These are phyloP conservation scores for Lachancea lanzarotensis DNA, from an alignment of 805 yeast species.

Conservation along the genomic window DNA sequence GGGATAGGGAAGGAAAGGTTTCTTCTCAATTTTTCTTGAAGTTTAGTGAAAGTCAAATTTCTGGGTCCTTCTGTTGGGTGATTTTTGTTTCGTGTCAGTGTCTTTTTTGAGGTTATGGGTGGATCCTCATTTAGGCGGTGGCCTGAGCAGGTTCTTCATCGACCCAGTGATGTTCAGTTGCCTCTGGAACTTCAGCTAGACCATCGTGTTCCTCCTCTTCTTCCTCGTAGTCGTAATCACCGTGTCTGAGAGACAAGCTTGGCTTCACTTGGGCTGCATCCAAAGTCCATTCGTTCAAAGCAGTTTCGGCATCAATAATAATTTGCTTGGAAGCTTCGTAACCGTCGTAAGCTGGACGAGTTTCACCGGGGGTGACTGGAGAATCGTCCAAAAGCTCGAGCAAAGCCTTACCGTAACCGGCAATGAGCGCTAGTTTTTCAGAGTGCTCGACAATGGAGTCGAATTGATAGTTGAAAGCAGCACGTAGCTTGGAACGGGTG, in stretches of 20 bases:
- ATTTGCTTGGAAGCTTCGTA: constrained; percentile 85
- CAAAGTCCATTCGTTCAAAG: constrained; percentile 77
- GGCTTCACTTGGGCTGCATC: constrained; percentile 80
- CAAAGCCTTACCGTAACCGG: constrained; percentile 84
- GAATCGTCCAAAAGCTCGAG: constrained; percentile 77
- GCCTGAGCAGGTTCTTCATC: constrained; percentile 12
- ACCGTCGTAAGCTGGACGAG: constrained; percentile 84
- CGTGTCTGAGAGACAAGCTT: constrained; percentile 58
- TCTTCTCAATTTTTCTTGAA: neutral
- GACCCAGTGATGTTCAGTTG: constrained; percentile 7
- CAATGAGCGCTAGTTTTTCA: constrained; percentile 78
- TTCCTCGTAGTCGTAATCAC: constrained; percentile 51
- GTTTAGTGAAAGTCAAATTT: neutral
- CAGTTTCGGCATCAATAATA: constrained; percentile 78
- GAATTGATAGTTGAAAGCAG: constrained; percentile 77
- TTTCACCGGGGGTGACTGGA: constrained; percentile 88
- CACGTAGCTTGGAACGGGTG: constrained; percentile 80
- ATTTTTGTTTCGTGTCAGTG: neutral
- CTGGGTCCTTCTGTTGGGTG: neutral
- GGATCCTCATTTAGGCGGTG: neutral
- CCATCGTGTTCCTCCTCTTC: constrained; percentile 45
- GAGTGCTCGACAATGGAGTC: constrained; percentile 81
- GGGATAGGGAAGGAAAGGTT: neutral
- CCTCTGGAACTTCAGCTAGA: constrained; percentile 25
- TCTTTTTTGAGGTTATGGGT: neutral